Conservation (phyloP, 345 rosid genomes). For the Eucalyptus cloeziana region DNA sequence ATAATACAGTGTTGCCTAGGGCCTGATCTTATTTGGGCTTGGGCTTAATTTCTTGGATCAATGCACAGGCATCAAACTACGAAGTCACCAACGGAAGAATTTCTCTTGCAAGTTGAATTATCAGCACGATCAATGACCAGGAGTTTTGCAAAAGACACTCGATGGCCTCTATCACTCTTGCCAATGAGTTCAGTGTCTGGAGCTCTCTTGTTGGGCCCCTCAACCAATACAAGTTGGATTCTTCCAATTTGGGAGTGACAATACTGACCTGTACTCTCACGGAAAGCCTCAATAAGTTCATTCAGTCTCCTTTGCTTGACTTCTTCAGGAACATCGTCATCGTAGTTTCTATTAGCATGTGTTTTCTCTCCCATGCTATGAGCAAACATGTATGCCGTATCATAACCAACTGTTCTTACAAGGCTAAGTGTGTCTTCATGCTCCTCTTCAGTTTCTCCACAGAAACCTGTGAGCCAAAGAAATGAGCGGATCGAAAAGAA, state of each 20-base stretch:
- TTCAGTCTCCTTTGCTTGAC: constrained; percentile 79
- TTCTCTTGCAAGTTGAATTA: constrained; percentile 11
- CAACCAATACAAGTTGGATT: constrained; percentile 58
- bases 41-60: not conserved
- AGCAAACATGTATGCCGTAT: constrained; percentile 96
- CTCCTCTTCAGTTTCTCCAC: constrained; percentile 87
- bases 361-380: constrained; percentile 94
- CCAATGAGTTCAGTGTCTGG: constrained; percentile 78
- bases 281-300: constrained; percentile 66
- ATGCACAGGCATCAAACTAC: not conserved
- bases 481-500: not conserved
- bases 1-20: not conserved
- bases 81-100: constrained; percentile 57
- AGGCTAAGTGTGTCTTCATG: constrained; percentile 67
- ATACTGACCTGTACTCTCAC: constrained; percentile 67
- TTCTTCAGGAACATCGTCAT: constrained; percentile 68
- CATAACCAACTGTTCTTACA: constrained; percentile 55
- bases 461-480: constrained; percentile 36
- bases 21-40: not conserved
- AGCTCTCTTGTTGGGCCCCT: constrained; percentile 87
- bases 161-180: constrained; percentile 77
- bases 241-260: constrained; percentile 59
- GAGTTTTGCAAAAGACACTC: constrained; percentile 41
- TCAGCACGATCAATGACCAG: constrained; percentile 25
- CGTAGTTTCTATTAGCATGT: constrained; percentile 66